These are phyloP conservation scores for Colletotrichum scovillei DNA, from an alignment of 2,329 filamentous ascomycete species.

Conservation along the genomic window DNA sequence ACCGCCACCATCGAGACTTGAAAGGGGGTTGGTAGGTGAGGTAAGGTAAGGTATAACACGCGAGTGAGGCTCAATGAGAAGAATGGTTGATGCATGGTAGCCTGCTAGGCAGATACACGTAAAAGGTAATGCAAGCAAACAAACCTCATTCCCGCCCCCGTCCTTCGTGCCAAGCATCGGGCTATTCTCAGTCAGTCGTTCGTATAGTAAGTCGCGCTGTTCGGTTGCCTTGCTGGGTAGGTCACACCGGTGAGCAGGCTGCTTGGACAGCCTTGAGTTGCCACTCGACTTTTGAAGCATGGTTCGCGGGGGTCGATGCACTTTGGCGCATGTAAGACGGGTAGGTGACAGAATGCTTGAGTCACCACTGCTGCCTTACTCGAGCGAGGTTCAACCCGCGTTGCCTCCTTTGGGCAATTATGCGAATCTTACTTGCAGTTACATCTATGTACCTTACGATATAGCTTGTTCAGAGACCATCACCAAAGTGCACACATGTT, in stretches of 20 bases:
- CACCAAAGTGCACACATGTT: no score
- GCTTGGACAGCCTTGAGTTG: background rate
- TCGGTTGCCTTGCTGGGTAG: background rate
- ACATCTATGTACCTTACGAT: no score
- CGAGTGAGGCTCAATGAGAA: background rate
- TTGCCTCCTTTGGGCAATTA: no score
- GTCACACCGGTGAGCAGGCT: background rate
- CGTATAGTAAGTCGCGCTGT: background rate
- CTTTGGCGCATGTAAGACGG: background rate
- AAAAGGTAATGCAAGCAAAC: background rate
- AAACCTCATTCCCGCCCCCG: no score
- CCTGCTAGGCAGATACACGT: background rate
- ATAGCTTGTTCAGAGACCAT: background rate
- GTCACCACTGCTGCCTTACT: background rate
- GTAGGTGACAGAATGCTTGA: background rate
- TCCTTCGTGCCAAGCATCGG: background rate
- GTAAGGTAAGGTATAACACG: background rate
- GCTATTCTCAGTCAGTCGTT: background rate
- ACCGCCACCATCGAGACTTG: no score
- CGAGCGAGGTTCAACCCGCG: background rate
- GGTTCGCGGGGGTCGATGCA: background rate
- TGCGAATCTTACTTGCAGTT: no score
- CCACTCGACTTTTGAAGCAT: background rate
- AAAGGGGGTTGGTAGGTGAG: background rate
- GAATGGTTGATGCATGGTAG: no score